A percentile compares a stretch with the other conserved stretches of the same genome.
phyloP scores from a whole-genome alignment of 2,329 filamentous ascomycete genomes.

The Colletotrichum sp. region DNA sequence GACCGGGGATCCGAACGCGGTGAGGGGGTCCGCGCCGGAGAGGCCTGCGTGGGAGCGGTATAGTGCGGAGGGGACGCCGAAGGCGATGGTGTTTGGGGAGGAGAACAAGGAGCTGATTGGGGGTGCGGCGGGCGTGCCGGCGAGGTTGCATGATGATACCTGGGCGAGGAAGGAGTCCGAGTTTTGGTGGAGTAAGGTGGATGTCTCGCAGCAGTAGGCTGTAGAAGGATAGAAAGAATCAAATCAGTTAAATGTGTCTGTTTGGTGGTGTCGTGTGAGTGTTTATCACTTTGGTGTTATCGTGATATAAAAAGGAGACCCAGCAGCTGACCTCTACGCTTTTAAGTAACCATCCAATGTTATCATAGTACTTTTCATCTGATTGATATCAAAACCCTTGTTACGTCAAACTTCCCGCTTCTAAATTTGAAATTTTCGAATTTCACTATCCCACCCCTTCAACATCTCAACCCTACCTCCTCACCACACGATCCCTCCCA shows the following conservation, averaged over 20 bases:
- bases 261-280: not conserved
- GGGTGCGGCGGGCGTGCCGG: slow-evolving; percentile 41
- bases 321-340: not conserved
- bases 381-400: not conserved
- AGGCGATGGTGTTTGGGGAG: slow-evolving; percentile 60
- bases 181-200: slow-evolving; percentile 66
- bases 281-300: not conserved
- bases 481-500: not conserved
- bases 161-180: slow-evolving; percentile 52
- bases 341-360: not conserved
- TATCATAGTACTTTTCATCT: not conserved
- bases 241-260: not conserved
- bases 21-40: slow-evolving; percentile 19
- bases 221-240: not conserved
- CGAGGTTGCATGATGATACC: slow-evolving; percentile 43
- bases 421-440: no score
- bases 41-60: slow-evolving; percentile 43
- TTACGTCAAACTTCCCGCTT: no score
- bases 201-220: slow-evolving; percentile 42
- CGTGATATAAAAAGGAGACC: not conserved
- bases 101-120: slow-evolving; percentile 61
- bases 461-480: not conserved
- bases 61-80: slow-evolving; percentile 26
- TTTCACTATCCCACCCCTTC: no score
- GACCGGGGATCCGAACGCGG: slow-evolving; percentile 7